phyloP scores from a whole-genome alignment of 2,329 filamentous ascomycete genomes.

The Ilyonectria mors-panacis region DNA sequence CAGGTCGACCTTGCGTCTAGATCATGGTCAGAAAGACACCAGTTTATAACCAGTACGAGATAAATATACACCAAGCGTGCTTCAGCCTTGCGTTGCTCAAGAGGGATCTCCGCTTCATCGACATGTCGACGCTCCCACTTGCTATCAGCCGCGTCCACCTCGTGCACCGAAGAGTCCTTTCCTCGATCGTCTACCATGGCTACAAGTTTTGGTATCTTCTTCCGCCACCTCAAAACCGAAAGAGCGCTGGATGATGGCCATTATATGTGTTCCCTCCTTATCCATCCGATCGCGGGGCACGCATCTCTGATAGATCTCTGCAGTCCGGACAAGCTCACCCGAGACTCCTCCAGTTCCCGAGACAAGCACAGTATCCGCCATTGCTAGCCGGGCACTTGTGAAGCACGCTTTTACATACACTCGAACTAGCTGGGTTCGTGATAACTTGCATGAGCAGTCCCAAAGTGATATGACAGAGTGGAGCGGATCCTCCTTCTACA shows the following conservation, averaged over 20 bases:
- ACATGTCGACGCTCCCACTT: slow-evolving; percentile 20
- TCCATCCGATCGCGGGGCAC: background rate
- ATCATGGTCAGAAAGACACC: background rate
- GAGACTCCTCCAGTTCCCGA: background rate
- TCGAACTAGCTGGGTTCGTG: background rate
- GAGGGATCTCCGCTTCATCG: slow-evolving; percentile 20
- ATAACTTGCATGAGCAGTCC: background rate
- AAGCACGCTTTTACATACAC: background rate
- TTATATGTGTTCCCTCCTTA: background rate
- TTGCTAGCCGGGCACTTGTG: background rate
- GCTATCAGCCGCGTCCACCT: slow-evolving; percentile 11
- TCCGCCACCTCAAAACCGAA: background rate
- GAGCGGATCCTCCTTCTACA: background rate
- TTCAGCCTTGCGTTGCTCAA: slow-evolving; percentile 30
- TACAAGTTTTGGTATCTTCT: background rate
- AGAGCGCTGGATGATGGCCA: background rate
- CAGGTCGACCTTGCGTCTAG: slow-evolving; percentile 54
- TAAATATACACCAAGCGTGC: slow-evolving; percentile 29
- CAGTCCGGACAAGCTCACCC: slow-evolving; percentile 13
- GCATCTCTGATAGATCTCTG: background rate
- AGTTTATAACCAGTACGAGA: background rate
- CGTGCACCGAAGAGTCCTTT: slow-evolving; percentile 8
- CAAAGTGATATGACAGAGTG: slow-evolving; percentile 14
- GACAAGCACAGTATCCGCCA: background rate
- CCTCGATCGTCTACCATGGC: slow-evolving; percentile 11